These are phyloP conservation scores for Fusarium longipes DNA, from an alignment of 2,329 filamentous ascomycete genomes.

Conservation along the genomic window DNA sequence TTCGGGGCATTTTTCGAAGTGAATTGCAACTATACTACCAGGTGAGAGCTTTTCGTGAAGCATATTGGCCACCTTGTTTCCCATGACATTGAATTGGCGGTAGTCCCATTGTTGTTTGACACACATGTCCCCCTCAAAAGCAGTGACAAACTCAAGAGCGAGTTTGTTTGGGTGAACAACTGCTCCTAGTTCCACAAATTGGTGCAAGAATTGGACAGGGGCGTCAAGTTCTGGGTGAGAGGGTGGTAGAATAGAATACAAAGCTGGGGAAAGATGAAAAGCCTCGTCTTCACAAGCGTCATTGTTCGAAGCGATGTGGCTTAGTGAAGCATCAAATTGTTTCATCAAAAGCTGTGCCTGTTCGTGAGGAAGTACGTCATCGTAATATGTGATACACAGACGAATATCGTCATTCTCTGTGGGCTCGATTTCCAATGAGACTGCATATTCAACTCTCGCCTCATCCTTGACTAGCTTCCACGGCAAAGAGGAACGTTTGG, in stretches of 20 bases:
- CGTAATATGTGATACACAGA: conserved; percentile 74
- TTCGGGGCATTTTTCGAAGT: conserved; percentile 86
- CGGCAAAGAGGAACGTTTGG: conserved; percentile 43
- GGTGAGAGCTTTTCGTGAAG: conserved; percentile 62
- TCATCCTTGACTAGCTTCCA: conserved; percentile 75
- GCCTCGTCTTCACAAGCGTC: conserved; percentile 56
- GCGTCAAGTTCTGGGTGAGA: conserved; percentile 67
- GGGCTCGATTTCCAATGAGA: conserved; percentile 84
- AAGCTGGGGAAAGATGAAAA: conserved; percentile 42
- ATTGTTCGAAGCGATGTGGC: conserved; percentile 65
- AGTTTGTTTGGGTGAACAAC: conserved; percentile 64
- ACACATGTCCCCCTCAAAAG: conserved; percentile 60
- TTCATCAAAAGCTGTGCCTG: conserved; percentile 75
- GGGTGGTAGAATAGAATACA: conserved; percentile 76
- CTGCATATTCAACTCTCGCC: conserved; percentile 78
- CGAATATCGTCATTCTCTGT: conserved; percentile 58
- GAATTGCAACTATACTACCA: conserved; percentile 76
- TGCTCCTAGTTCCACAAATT: conserved; percentile 79
- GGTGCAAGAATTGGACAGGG: conserved; percentile 72
- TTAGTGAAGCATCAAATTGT: conserved; percentile 78
- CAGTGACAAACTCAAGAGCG: conserved; percentile 80
- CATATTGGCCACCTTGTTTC: conserved; percentile 77
- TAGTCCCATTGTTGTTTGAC: conserved; percentile 76
- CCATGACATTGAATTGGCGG: conserved; percentile 73
- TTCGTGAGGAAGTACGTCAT: conserved; percentile 71